Evolutionary conservation across 2,329 filamentous ascomycete genomes (phyloP).

Genomic region (Colletotrichum agaves): DNA sequence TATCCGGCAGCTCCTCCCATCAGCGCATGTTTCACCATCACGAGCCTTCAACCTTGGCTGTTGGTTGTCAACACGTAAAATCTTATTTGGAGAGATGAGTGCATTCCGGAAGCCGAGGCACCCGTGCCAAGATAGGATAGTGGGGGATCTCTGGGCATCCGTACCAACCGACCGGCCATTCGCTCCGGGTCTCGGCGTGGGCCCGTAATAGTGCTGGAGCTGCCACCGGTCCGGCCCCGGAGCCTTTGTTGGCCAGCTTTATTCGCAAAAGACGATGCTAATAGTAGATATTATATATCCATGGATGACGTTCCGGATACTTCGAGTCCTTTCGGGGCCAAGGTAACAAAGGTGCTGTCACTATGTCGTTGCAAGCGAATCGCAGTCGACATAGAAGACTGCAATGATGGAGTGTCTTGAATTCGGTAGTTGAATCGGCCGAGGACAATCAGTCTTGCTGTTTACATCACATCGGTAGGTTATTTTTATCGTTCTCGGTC

Average conservation of each 20-base stretch:
- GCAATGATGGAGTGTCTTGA: too few relatives aligned
- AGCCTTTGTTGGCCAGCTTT: neutral
- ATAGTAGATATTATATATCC: too few relatives aligned
- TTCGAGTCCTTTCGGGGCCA: neutral
- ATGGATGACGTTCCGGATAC: too few relatives aligned
- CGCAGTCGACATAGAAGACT: too few relatives aligned
- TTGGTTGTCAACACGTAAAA: slow-evolving; percentile 19
- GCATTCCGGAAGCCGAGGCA: slow-evolving; percentile 7
- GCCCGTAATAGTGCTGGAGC: neutral
- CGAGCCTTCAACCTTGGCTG: slow-evolving; percentile 29
- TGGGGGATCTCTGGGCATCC: neutral
- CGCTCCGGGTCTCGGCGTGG: slow-evolving; percentile 16
- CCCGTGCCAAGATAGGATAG: slow-evolving; percentile 13
- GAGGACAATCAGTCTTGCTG: too few relatives aligned
- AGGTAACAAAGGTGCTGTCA: too few relatives aligned
- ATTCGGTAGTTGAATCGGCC: too few relatives aligned
- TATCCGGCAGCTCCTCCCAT: slow-evolving; percentile 13
- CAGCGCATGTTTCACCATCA: slow-evolving; percentile 32
- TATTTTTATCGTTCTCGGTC: too few relatives aligned
- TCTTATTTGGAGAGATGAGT: neutral
- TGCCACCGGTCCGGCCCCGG: neutral
- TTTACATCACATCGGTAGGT: too few relatives aligned
- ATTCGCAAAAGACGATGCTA: neutral
- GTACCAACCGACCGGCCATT: neutral
- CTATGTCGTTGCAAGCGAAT: too few relatives aligned